Conservation (phyloP, 306 rosid species). For the Cyclanthera cordifolia region DNA sequence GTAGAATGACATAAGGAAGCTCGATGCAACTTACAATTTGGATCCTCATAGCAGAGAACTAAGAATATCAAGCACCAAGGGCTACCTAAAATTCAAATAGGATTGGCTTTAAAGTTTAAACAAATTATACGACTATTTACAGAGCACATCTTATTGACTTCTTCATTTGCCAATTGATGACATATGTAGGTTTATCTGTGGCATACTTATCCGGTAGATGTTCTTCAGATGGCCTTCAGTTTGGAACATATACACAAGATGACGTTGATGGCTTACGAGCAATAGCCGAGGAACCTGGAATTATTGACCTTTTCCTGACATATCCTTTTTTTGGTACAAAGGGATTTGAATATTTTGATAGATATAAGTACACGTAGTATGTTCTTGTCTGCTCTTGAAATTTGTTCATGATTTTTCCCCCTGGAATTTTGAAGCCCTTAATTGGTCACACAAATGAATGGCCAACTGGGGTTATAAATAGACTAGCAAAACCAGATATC, state of each 20-base stretch:
- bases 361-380: constrained; percentile 6
- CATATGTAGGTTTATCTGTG: constrained; percentile 50
- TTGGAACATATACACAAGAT: constrained; percentile 68
- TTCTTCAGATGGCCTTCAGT: constrained; percentile 43
- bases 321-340: constrained; percentile 47
- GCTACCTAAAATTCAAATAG: not conserved
- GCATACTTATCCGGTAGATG: constrained; percentile 72
- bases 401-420: constrained; percentile 13
- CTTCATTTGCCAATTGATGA: not conserved
- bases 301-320: constrained; percentile 71
- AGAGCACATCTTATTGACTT: not conserved
- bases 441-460: constrained; percentile 71
- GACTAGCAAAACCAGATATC: constrained; percentile 40
- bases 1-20: not conserved
- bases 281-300: constrained; percentile 82
- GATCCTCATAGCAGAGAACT: not conserved
- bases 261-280: constrained; percentile 85
- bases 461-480: constrained; percentile 63
- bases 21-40: not conserved
- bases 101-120: not conserved
- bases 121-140: too few species aligned
- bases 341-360: not conserved
- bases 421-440: constrained; percentile 33
- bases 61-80: not conserved
- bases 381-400: not conserved